Evolutionary conservation across 352 stramenopile species (phyloP), one percentile per base, ranked within the genome.

Genomic region (Phytophthora pistaciae): DNA sequence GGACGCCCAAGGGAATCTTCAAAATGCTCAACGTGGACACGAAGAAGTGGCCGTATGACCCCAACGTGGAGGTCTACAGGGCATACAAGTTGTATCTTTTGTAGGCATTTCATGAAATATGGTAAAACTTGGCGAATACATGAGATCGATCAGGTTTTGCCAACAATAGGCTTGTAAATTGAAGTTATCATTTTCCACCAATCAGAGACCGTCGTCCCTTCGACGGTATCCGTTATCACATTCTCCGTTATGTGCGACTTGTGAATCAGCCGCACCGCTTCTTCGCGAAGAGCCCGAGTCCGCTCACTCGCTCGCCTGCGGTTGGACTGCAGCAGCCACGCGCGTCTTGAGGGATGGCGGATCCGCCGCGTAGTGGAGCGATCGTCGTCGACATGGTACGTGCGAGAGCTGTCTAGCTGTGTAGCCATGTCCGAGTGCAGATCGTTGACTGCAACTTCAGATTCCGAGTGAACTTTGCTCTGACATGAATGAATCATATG

Each of bases 381-480:
- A 44, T n/a, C 21, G 54, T n/a, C 21, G 54, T 10, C 23, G 14
- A 68, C 25, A 46, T 18, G 59, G 50, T 73, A 33, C 44, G 66
- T n/a, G 29, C 29, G 5, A 33, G 29, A 33, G 29, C 29, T 33
- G 7, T 33, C 6, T 33, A 33, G 6, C 38, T 44, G 14, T 44
- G 53, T 56, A 42, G 29, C 48, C 10, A 55, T 27, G 18, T 54
- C n/a, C 14, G 25, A 29, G 25, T 29, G 25, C 25, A 29, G 25
- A 29, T 29, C 3, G 25, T 29, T 42, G 23, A 27, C 6, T 50
- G 49, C 23, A 63, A 60, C 42, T 69, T 68, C 66, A 73, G 66
- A 23, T 57, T 71, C 16, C 13, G 21, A 59, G 54, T 49, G 21
- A 68, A 61, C 46, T 64, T 64, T 69, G 40, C 25, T 11, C 23